Conservation (phyloP, 1,284 basidiomycete species). For the Vanrija sp. region DNA sequence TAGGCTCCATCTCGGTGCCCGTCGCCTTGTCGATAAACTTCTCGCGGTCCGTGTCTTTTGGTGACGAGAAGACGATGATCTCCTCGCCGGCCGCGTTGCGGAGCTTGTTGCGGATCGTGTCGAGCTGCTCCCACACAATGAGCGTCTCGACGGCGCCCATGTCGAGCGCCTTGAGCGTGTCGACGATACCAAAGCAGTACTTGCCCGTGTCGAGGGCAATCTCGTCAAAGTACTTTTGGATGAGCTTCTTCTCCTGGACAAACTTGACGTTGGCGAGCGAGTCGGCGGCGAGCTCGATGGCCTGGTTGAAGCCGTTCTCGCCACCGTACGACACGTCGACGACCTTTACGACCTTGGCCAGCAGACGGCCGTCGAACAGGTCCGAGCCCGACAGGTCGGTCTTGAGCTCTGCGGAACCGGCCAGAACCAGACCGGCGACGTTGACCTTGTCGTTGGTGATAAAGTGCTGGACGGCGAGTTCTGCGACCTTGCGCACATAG, state of each 20-base stretch:
- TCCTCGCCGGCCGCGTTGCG: constrained; percentile 84
- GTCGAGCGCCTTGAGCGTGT: constrained; percentile 95
- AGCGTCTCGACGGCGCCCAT: constrained; percentile 95
- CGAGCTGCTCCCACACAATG: constrained; percentile 97
- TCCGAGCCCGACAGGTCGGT: constrained; percentile 95
- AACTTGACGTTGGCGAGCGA: constrained; percentile 98
- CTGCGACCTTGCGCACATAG: constrained; percentile 98
- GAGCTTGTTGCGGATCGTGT: constrained; percentile 76
- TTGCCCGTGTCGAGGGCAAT: constrained; percentile 96
- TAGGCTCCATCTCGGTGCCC: constrained; percentile 90
- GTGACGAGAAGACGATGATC: constrained; percentile 71
- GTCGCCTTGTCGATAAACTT: constrained; percentile 95
- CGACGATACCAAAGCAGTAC: constrained; percentile 97
- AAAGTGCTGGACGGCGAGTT: constrained; percentile 94
- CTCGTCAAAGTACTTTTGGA: constrained; percentile 98
- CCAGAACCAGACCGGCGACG: constrained; percentile 92
- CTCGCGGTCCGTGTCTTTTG: constrained; percentile 76
- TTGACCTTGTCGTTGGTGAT: constrained; percentile 99
- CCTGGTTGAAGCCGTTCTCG: constrained; percentile 98
- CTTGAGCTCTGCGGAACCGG: constrained; percentile 98
- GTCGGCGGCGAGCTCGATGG: constrained; percentile 94
- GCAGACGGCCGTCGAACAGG: constrained; percentile 88
- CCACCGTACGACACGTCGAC: constrained; percentile 99
- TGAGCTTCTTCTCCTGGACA: constrained; percentile 96
- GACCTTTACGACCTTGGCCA: constrained; percentile 89